Percentiles rank a stretch among this genome's conserved stretches.
Conservation (phyloP, 2,329 filamentous ascomycete species). For the Verticillium isaacii region DNA sequence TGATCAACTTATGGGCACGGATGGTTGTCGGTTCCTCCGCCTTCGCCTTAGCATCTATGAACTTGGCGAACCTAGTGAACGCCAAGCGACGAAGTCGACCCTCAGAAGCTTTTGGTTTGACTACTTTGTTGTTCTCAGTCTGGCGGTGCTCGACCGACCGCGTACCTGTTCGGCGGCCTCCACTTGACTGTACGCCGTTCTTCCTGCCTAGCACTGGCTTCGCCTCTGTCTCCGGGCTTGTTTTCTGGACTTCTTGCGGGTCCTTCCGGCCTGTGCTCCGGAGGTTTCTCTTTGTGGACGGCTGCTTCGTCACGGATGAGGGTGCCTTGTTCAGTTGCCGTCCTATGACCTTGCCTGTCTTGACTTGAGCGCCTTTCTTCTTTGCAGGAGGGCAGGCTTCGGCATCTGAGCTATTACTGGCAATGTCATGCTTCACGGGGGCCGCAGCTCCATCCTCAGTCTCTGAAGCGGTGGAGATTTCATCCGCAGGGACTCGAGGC, state of each 20-base stretch:
- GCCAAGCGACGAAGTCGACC: not conserved
- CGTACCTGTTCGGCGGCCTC: not conserved
- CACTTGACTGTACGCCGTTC: not conserved
- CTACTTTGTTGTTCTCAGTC: not conserved
- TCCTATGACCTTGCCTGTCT: not conserved
- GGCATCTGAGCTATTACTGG: not conserved
- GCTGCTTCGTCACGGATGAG: not conserved
- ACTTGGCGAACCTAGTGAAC: not conserved
- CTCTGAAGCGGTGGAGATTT: conserved; percentile 1
- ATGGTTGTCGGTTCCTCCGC: not conserved
- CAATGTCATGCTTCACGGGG: not conserved
- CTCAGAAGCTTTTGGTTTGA: not conserved
- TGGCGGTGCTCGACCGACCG: not conserved
- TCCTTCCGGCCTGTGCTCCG: not conserved
- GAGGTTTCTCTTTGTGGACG: not conserved
- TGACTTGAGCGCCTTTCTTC: not conserved
- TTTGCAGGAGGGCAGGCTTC: not conserved
- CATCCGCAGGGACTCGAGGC: not conserved
- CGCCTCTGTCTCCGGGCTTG: not conserved
- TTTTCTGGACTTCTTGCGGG: not conserved
- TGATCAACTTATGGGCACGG: not conserved
- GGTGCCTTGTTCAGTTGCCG: not conserved
- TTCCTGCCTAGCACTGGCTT: not conserved
- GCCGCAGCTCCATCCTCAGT: not conserved
- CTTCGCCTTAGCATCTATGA: not conserved